phyloP scores from a whole-genome alignment of 1,139 yeast genomes.

The Eremothecium sinecaudum region DNA sequence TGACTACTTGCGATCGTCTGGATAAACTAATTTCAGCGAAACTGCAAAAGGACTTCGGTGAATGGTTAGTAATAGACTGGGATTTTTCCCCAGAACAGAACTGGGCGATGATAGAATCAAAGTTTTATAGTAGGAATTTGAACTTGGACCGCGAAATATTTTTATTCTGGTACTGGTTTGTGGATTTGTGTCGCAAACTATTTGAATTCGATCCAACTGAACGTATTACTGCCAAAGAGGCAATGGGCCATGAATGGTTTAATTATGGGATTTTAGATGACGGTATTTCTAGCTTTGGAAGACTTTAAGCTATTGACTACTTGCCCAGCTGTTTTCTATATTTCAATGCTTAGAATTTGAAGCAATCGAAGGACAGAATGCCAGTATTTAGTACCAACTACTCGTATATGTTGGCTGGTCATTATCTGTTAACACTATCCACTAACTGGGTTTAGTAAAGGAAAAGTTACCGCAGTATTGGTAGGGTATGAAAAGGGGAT shows the following conservation, averaged over 20 bases:
- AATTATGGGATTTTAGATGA: constrained; percentile 67
- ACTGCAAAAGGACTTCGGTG: constrained; percentile 23
- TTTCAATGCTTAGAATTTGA: too few species aligned
- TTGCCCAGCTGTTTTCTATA: too few species aligned
- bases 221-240: constrained; percentile 58
- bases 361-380: too few species aligned
- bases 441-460: too few species aligned
- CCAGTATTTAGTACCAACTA: too few species aligned
- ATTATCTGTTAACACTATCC: too few species aligned
- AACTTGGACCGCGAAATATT: constrained; percentile 40
- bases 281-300: constrained; percentile 28
- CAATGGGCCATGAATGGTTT: constrained; percentile 71
- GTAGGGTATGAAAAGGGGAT: too few species aligned
- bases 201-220: constrained; percentile 55
- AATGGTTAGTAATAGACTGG: constrained; percentile 26
- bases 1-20: constrained; percentile 25
- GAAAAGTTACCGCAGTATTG: too few species aligned
- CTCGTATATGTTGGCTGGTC: too few species aligned
- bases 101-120: constrained; percentile 22
- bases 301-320: not conserved
- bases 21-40: constrained; percentile 24
- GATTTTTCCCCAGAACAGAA: constrained; percentile 27
- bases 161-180: constrained; percentile 67
- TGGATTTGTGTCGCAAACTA: constrained; percentile 54
- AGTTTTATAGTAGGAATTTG: constrained; percentile 13